Conservation (phyloP, 371 early-diverging fungal genomes). For the Amoeboaphelidium protococcarum region DNA sequence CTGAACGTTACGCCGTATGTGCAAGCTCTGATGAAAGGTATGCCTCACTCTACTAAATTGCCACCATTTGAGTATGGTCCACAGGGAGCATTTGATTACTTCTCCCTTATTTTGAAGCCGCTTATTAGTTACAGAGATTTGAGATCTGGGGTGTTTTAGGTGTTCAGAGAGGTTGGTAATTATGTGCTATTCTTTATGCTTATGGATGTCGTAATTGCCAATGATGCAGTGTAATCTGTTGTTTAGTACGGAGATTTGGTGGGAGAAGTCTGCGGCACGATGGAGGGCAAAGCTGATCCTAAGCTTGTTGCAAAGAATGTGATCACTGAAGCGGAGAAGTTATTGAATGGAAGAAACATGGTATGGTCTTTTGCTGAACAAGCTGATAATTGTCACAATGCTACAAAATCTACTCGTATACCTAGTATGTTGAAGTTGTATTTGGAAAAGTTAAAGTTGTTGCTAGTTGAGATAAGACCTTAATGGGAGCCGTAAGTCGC, state of each 20-base stretch:
- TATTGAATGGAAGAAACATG: constrained; percentile 4
- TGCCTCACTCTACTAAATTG: constrained; percentile 11
- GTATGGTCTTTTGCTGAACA: constrained; percentile 6
- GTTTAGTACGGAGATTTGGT: not conserved
- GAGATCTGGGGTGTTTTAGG: constrained; percentile 14
- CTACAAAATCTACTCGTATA: too few species aligned
- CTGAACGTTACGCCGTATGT: constrained; percentile 13
- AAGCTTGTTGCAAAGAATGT: not conserved
- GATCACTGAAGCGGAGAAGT: not conserved
- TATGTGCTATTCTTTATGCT: constrained; percentile 6
- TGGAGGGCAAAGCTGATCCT: too few species aligned
- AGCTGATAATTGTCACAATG: constrained; percentile 1
- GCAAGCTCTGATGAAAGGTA: constrained; percentile 12
- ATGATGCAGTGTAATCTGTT: not conserved
- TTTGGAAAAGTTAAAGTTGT: too few species aligned
- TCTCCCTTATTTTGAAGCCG: constrained; percentile 7
- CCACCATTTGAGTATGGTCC: constrained; percentile 18
- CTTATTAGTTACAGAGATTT: constrained; percentile 12
- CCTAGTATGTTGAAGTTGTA: too few species aligned
- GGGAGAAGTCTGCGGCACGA: too few species aligned
- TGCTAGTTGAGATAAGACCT: too few species aligned
- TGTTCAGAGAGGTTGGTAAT: constrained; percentile 19
- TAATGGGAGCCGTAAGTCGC: too few species aligned
- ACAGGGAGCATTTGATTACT: constrained; percentile 5
- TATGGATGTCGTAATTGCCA: constrained; percentile 5